These are phyloP conservation scores for Allodekkera sacchari DNA, from an alignment of 805 yeast genomes.

Conservation along the genomic window DNA sequence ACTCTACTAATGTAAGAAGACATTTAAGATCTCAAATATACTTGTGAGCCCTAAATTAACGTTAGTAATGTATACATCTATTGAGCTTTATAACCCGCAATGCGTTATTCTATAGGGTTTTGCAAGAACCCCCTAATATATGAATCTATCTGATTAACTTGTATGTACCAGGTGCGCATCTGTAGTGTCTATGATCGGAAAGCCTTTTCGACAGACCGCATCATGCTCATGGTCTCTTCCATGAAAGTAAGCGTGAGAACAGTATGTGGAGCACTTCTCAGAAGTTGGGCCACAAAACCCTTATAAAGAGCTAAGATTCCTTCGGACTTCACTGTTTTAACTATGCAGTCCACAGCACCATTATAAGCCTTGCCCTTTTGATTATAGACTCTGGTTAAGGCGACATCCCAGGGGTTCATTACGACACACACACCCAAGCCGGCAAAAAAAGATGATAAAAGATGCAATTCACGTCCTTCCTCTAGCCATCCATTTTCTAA, in stretches of 20 bases:
- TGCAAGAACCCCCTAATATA: not conserved
- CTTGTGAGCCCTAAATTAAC: too few relatives aligned
- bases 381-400: constrained; percentile 89
- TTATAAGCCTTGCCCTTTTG: constrained; percentile 82
- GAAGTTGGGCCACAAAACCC: constrained; percentile 88
- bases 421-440: constrained; percentile 91
- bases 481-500: constrained; percentile 41
- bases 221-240: constrained; percentile 84
- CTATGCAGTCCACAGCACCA: constrained; percentile 84
- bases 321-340: constrained; percentile 74
- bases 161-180: too few relatives aligned
- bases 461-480: constrained; percentile 65
- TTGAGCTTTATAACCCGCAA: not conserved
- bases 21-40: too few relatives aligned
- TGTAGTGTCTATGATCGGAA: constrained; percentile 7
- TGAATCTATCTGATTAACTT: not conserved
- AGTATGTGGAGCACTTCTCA: constrained; percentile 94
- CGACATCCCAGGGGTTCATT: constrained; percentile 97
- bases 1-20: too few relatives aligned
- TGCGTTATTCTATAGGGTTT: not conserved
- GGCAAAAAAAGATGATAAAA: constrained; percentile 64
- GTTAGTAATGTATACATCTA: too few relatives aligned
- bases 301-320: constrained; percentile 87
- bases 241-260: constrained; percentile 82
- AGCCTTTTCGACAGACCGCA: constrained; percentile 32